Base-by-base conservation (phyloP, 1,284 basidiomycete genomes). In the Kwoniella shivajii region DNA sequence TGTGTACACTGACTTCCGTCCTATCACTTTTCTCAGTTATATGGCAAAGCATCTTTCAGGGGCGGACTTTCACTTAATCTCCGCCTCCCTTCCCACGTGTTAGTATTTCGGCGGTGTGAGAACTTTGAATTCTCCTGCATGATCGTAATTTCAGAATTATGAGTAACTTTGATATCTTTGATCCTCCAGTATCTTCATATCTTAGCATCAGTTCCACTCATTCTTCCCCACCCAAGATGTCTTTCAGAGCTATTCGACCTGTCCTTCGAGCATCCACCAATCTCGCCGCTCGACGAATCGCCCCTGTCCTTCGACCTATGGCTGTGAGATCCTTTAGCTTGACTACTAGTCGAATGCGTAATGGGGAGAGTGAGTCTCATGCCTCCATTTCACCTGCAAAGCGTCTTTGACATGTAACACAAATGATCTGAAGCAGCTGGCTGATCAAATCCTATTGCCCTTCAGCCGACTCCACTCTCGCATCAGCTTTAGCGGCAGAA, bases 401-500 rank as follows among this genome's bases (percentile, higher is more conserved):
- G 13, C n/a, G n/a, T n/a, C n/a, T 7, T 44, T 1, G 3, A 27
- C 31, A 30, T 16, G 9, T 16, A 7, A 36, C 14, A 38, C 7
- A 16, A 27, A 48, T 14, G 30, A 34, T 51, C 44, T 52, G 27
- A 20, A 7, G 6, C 2, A 30, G 10, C 24, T 34, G 18, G 22
- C 36, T 50, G 11, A 29, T 51, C 20, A 38, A 36, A 27, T 33
- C 45, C 6, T 11, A 6, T 26, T 39, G 37, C 16, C 27, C 10
- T 13, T n/a, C 20, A 65, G 67, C 55, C 57, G 66, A 71, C 56
- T 27, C 54, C 2, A 47, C 51, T n/a, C 84, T 98, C 43, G 80
- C 85, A 9, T 83, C 86, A 71, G 90, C 89, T 64, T 82, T 97
- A 27, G 79, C 83, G 34, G 87, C 92, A 69, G 94, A 97, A 80